Base-by-base conservation (phyloP, 2,329 filamentous ascomycete species). In the Keithomyces neogunnii region DNA sequence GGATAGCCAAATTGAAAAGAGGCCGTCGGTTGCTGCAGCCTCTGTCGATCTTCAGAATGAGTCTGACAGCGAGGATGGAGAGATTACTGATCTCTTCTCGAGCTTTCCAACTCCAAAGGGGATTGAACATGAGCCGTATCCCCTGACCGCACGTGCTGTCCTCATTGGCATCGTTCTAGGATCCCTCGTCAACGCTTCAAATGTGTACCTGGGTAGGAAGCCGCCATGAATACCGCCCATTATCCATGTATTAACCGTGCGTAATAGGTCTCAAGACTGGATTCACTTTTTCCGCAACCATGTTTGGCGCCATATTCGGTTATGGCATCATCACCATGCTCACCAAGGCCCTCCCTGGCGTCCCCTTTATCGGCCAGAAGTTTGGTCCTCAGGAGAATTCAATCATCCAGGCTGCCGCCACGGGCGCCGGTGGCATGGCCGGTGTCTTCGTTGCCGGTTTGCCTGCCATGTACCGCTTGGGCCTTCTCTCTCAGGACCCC, bases 321-420 rank as follows among this genome's bases (percentile, higher is more conserved):
- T 83, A 80, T 53, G 78, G 75, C 5, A 71, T 83, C 54, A 67
- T 82, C 59, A 77, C 79, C 57, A 49, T 77, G 52, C 64, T 80
- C n/a, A 74, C 73, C 10, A 75, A 70, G 56, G 64, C 72, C 6
- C 62, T 77, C 26, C 72, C 73, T 9, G 68, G 67, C 40, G 66
- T 80, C 48, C 77, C 78, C 3, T 67, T 76, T 42, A 65, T 83
- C 7, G 78, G 79, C 28, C 74, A 73, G 2, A 63, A 63, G 32
- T 82, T 83, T 54, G 80, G 80, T 2, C 80, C 80, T 8, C 77
- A 80, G 57, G 80, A 83, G 62, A 83, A 83, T 68, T 80, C 76
- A 58, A 82, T 82, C 58, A 70, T 81, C 51, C 80, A 83, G 60
- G 80, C 80, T 3, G 68, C 77, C 47, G 80, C 80, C 4, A 81